Percentiles rank a stretch among this genome's conserved stretches.
Evolutionary conservation across 2,329 filamentous ascomycete genomes (phyloP).

Genomic region (Fusarium albidum): DNA sequence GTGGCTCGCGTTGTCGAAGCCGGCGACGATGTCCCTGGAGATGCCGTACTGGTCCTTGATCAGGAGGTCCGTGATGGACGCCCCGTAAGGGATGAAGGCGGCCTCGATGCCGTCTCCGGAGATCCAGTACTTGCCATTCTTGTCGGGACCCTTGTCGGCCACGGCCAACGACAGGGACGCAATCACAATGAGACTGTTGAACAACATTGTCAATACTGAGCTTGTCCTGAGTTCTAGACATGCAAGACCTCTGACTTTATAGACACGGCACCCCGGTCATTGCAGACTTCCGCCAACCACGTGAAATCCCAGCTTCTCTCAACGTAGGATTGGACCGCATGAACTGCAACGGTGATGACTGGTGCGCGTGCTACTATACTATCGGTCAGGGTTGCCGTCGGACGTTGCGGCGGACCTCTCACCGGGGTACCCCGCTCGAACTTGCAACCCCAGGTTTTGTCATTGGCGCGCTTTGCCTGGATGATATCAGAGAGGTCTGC

Average conservation of each 20-base stretch:
- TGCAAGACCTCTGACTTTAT: conserved; percentile 19
- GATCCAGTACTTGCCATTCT: conserved; percentile 76
- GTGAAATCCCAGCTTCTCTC: conserved; percentile 1
- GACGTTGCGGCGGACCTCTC: conserved; percentile 6
- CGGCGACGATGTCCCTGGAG: conserved; percentile 74
- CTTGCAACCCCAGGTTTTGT: conserved; percentile 32
- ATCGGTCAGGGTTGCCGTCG: conserved; percentile 14
- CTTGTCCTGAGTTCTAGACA: neutral
- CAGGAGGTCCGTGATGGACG: conserved; percentile 75
- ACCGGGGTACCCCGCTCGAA: neutral
- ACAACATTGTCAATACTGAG: conserved; percentile 18
- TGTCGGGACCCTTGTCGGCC: conserved; percentile 54
- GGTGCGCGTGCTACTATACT: conserved; percentile 23
- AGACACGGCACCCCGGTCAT: neutral
- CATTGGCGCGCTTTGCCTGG: conserved; percentile 29
- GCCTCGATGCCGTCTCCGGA: conserved; percentile 71
- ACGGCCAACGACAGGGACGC: conserved; percentile 24
- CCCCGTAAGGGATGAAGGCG: conserved; percentile 78
- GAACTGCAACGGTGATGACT: conserved; percentile 24
- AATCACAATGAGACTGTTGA: conserved; percentile 18
- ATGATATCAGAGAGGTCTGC: conserved; percentile 17
- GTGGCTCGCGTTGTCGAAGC: conserved; percentile 79
- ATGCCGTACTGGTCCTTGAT: conserved; percentile 74
- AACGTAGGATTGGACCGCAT: conserved; percentile 12
- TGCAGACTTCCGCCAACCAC: conserved; percentile 16